These are phyloP conservation scores for Handroanthus guayacan DNA, from an alignment of 257 asterid genomes.

Conservation along the genomic window DNA sequence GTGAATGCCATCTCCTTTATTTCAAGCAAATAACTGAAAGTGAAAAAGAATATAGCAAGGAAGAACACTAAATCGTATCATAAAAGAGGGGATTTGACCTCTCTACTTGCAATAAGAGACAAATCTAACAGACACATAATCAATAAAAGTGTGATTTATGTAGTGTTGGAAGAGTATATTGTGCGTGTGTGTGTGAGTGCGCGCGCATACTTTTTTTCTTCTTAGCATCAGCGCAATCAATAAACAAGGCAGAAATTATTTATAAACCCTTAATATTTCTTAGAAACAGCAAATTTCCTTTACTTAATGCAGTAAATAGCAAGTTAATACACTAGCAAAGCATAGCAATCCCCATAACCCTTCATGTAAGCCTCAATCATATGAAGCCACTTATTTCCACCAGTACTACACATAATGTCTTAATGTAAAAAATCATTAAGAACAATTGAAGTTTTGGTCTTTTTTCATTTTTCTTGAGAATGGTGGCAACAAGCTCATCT, in stretches of 20 bases:
- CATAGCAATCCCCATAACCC: conserved; percentile 19
- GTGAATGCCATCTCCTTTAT: conserved; percentile 9
- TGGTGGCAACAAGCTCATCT: conserved; percentile 22
- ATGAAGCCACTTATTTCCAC: background rate
- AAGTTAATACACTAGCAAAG: conserved; percentile 4
- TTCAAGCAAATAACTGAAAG: conserved; percentile 1
- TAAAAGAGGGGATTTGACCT: background rate
- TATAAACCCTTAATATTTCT: background rate
- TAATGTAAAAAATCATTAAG: conserved; percentile 6
- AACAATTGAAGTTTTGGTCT: background rate
- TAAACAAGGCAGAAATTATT: background rate
- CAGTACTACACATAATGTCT: conserved; percentile 6
- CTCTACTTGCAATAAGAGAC: conserved; percentile 9
- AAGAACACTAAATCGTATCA: background rate
- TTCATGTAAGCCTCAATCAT: conserved; percentile 19
- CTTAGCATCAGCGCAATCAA: background rate
- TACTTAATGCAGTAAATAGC: background rate
- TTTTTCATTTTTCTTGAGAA: background rate
- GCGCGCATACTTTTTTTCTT: conserved; percentile 6
- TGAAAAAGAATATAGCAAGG: conserved; percentile 10
- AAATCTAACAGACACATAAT: background rate
- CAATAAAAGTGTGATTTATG: conserved; percentile 1
- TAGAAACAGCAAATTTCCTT: conserved; percentile 18
- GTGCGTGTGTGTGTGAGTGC: background rate
- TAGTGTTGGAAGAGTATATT: background rate